Evolutionary conservation across 345 rosid species (phyloP).

Genomic region (Bretschneidera sinensis): DNA sequence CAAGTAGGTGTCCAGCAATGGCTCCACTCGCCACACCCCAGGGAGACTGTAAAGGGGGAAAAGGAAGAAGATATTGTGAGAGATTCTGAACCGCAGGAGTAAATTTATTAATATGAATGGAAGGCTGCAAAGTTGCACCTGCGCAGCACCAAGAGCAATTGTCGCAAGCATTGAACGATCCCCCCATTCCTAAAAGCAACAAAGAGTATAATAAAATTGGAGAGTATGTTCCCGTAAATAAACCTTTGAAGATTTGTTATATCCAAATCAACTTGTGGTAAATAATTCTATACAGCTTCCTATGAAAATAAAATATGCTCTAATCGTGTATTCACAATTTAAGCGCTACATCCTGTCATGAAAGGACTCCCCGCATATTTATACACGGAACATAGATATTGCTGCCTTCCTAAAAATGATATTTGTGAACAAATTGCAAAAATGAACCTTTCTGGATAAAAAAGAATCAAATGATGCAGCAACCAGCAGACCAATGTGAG

Average conservation of each 20-base stretch:
- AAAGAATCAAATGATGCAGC: background rate
- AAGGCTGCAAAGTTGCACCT: slow-evolving; percentile 38
- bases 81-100: background rate
- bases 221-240: background rate
- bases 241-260: too few relatives aligned
- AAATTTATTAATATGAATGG: background rate
- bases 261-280: too few relatives aligned
- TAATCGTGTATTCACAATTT: too few relatives aligned
- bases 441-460: background rate
- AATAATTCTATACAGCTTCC: too few relatives aligned
- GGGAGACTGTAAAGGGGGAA: slow-evolving; percentile 54
- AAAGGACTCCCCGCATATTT: too few relatives aligned
- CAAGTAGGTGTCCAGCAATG: slow-evolving; percentile 85
- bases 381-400: background rate
- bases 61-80: background rate
- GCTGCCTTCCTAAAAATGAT: background rate
- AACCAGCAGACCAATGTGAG: too few relatives aligned
- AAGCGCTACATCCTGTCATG: too few relatives aligned
- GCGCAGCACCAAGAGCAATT: slow-evolving; percentile 95
- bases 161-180: slow-evolving; percentile 99
- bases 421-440: background rate
- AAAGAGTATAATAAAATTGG: background rate
- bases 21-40: slow-evolving; percentile 98
- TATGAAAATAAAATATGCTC: too few relatives aligned
- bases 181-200: slow-evolving; percentile 86